A percentile compares a stretch with the other conserved stretches of the same genome.
Conservation (phyloP, 1,284 basidiomycete species). For the Trametes pubescens region DNA sequence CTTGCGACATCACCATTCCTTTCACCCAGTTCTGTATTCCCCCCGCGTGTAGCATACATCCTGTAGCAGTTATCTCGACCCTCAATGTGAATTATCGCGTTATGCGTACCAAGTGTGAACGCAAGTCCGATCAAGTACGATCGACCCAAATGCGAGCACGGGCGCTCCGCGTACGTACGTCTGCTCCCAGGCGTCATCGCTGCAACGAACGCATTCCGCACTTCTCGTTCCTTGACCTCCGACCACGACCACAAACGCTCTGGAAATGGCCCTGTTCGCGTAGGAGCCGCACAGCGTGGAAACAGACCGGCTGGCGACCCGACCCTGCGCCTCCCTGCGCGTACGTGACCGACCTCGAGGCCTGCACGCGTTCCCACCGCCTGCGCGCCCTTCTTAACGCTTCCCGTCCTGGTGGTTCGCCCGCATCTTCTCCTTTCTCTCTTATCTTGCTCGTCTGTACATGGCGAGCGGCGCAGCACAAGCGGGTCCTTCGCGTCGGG, state of each 20-base stretch:
- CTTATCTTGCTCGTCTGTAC: constrained; percentile 6
- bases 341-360: constrained; percentile 19
- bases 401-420: background rate
- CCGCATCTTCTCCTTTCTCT: constrained; percentile 6
- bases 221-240: constrained; percentile 2
- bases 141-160: background rate
- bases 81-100: background rate
- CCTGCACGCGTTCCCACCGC: constrained; percentile 19
- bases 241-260: constrained; percentile 4
- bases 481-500: constrained; percentile 29
- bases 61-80: constrained; percentile 5
- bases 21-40: constrained; percentile 6
- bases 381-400: constrained; percentile 20
- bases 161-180: constrained; percentile 6
- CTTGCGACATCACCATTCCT: background rate
- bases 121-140: background rate
- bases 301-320: constrained; percentile 11
- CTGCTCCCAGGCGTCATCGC: constrained; percentile 5
- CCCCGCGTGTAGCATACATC: constrained; percentile 17
- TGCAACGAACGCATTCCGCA: background rate
- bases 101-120: background rate
- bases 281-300: constrained; percentile 11
- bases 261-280: constrained; percentile 1
- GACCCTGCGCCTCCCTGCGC: constrained; percentile 6
- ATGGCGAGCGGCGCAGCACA: constrained; percentile 29